Percentiles rank a stretch among this genome's conserved stretches.
Conservation (phyloP, 1,139 yeast species). For the Magnusiomyces clavatus region DNA sequence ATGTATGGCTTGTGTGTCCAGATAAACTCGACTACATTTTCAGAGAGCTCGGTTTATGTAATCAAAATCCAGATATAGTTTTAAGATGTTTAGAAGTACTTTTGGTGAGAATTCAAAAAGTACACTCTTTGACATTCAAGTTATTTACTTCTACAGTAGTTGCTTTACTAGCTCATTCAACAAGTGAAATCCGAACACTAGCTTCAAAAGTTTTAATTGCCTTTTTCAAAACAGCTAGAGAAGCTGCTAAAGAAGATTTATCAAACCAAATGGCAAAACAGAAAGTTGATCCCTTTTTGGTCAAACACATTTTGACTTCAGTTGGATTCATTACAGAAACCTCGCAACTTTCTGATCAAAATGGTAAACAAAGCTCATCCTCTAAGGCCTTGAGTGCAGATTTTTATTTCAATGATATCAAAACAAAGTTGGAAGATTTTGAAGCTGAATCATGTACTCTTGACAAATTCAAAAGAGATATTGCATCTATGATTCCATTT, state of each 20-base stretch:
- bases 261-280: constrained; percentile 40
- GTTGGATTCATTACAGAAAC: constrained; percentile 3
- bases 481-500: constrained; percentile 33
- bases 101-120: constrained; percentile 24
- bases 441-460: constrained; percentile 27
- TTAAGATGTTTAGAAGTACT: constrained; percentile 39
- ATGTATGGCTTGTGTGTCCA: constrained; percentile 61
- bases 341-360: neutral
- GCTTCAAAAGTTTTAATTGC: constrained; percentile 31
- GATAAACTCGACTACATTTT: constrained; percentile 45
- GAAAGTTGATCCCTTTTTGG: constrained; percentile 6
- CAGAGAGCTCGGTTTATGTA: constrained; percentile 45
- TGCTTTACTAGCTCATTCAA: constrained; percentile 31
- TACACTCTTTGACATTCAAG: constrained; percentile 33
- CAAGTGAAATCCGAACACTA: constrained; percentile 2
- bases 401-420: constrained; percentile 23
- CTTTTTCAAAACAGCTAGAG: constrained; percentile 38
- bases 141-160: constrained; percentile 39
- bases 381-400: constrained; percentile 15
- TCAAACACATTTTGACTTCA: constrained; percentile 12
- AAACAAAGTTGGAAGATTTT: constrained; percentile 29
- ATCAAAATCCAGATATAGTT: constrained; percentile 37
- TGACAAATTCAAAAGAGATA: constrained; percentile 32
- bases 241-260: constrained; percentile 43
- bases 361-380: constrained; percentile 1